Conservation (phyloP, 805 yeast species). For the Kluyveromyces siamensis region DNA sequence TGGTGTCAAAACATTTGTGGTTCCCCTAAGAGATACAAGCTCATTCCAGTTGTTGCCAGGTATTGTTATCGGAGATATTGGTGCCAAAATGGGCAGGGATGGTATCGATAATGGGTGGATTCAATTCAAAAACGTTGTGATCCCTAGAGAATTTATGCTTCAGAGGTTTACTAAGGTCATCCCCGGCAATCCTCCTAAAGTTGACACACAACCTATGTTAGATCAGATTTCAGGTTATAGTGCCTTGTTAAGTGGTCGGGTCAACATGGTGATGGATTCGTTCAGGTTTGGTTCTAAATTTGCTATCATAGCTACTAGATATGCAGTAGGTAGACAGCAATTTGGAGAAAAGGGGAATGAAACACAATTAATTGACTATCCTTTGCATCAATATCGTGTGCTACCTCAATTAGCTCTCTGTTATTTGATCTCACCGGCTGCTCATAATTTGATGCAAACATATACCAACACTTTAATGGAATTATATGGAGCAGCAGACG, state of each 20-base stretch:
- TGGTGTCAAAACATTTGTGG: slow-evolving; percentile 89
- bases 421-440: slow-evolving; percentile 66
- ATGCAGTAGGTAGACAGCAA: slow-evolving; percentile 85
- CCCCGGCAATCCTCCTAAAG: slow-evolving; percentile 42
- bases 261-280: slow-evolving; percentile 80
- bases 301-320: slow-evolving; percentile 76
- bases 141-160: slow-evolving; percentile 78
- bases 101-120: slow-evolving; percentile 97
- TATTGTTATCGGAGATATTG: slow-evolving; percentile 81
- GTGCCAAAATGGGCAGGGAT: slow-evolving; percentile 92
- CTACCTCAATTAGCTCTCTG: slow-evolving; percentile 77
- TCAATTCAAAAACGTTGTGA: slow-evolving; percentile 73
- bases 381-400: slow-evolving; percentile 81
- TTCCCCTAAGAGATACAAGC: slow-evolving; percentile 67
- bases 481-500: slow-evolving; percentile 46
- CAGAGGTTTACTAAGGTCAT: slow-evolving; percentile 69
- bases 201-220: slow-evolving; percentile 50
- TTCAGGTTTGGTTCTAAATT: slow-evolving; percentile 73
- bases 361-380: slow-evolving; percentile 72
- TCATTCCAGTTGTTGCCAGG: slow-evolving; percentile 72
- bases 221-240: slow-evolving; percentile 79
- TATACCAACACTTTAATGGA: slow-evolving; percentile 41
- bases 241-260: slow-evolving; percentile 83
- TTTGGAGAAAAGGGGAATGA: slow-evolving; percentile 41
- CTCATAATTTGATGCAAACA: slow-evolving; percentile 48